Base-by-base conservation (phyloP, 352 stramenopile genomes). In the Phytophthora quininea region DNA sequence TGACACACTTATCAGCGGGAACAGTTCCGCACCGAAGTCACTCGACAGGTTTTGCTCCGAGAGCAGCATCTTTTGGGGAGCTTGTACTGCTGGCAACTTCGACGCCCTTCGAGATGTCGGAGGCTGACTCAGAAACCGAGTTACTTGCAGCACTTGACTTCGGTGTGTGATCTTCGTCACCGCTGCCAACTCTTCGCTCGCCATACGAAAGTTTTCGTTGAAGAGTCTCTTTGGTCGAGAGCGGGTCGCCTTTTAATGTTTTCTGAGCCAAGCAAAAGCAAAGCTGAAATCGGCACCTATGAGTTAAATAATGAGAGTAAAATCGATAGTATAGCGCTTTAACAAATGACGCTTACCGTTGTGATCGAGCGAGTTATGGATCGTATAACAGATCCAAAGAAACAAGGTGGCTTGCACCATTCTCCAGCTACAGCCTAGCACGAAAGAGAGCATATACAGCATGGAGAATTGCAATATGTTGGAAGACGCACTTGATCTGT, bases 341-440 rank as follows among this genome's bases (percentile, higher is more conserved):
- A 53, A 48, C 1, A 6, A 37, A 24, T 48, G 24, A 43, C n/a
- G n/a, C 60, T 29, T 62, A 73, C 67, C 72, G 12, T 69, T 51
- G 54, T 79, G 72, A 11, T 71, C 40, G 3, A 80, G 40, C n/a
- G 69, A 55, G 3, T 56, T 70, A 38, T 81, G 73, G 2, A 73
- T 62, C 1, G 60, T 65, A 49, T 71, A 73, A 14, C 68, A 52
- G n/a, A 76, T 67, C 76, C 73, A 84, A 15, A 84, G 32, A 10
- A 84, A 47, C 30, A 81, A 33, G 37, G 78, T 79, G 4, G 58
- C 54, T 54, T 76, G 76, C 30, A 84, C 64, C 56, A 76, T 71
- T n/a, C 48, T 38, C 58, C 61, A 70, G 27, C 78, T 62, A 1
- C 8, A 51, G 29, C 80, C 63, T 0, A 84, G 64, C 40, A 82